Evolutionary conservation across 2,329 filamentous ascomycete species (phyloP), one percentile per base, ranked within the genome.

Genomic region (Pseudogymnoascus sp.): DNA sequence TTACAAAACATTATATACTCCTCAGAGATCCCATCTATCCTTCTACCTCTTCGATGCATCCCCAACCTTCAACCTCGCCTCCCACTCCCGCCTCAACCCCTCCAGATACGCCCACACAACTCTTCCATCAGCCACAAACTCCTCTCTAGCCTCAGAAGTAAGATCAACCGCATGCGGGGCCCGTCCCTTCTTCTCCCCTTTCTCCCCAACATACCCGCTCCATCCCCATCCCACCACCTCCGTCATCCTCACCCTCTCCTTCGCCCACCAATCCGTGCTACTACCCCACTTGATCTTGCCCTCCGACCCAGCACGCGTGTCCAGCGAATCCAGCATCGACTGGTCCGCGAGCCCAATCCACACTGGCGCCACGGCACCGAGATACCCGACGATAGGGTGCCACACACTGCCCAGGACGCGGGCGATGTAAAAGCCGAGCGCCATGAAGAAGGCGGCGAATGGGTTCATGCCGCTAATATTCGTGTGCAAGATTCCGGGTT

Each of bases 171-270:
- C 81, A 12, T 79, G 81, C 3, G 78, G 77, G 72, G 83, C 86
- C 64, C 90, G 79, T 0, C 83, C 84, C 9, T 79, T 77, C 22
- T 78, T 75, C 68, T 77, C 80, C 43, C 77, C 74, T 65, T 84
- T 75, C 60, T 79, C 67, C 64, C 79, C 78, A n/a, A 79, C 76
- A 8, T 74, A 76, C 61, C 88, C 86, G 65, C 83, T 77, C 74
- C 85, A 87, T 0, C 91, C 92, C 91, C 92, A 97, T 6, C 91
- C 90, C 43, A 90, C 85, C 2, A 96, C 87, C 73, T 96, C 90
- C 1, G 91, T 95, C 68, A 84, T 84, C 73, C 87, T 88, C 4
- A 90, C 83, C 38, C 80, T 76, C 62, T 82, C 80, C 18, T 79
- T 75, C 0, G 87, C 85, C 60, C 75, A 72, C 9, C 81, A 72